Conservation (phyloP, 2,329 filamentous ascomycete genomes). For the Epichloe uncinata region DNA sequence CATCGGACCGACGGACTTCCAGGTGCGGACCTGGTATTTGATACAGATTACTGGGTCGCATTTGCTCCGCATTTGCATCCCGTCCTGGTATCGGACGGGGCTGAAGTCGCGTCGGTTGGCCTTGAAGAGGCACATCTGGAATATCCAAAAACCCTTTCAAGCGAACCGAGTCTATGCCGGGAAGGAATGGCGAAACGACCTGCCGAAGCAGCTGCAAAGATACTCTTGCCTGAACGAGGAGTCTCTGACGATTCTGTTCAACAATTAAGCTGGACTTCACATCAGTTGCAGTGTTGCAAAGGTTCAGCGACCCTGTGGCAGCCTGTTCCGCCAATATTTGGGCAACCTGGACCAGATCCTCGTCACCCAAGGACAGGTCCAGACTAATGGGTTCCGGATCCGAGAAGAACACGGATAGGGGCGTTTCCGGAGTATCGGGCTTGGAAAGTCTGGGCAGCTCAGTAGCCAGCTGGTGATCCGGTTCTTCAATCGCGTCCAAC, state of each 20-base stretch:
- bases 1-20: conserved; percentile 56
- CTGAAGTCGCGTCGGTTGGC: conserved; percentile 38
- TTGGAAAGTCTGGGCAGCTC: conserved; percentile 37
- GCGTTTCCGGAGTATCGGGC: conserved; percentile 33
- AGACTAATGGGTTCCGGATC: conserved; percentile 41
- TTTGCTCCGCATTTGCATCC: conserved; percentile 29
- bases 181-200: conserved; percentile 31
- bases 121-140: conserved; percentile 40
- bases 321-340: conserved; percentile 63
- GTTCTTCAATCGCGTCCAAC: conserved; percentile 30
- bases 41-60: conserved; percentile 41
- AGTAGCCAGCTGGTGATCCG: conserved; percentile 32
- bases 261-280: conserved; percentile 12
- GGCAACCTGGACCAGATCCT: conserved; percentile 52
- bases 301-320: conserved; percentile 34
- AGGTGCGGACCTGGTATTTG: conserved; percentile 56
- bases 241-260: conserved; percentile 25
- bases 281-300: conserved; percentile 14
- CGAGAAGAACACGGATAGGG: conserved; percentile 42
- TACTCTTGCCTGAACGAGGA: conserved; percentile 30
- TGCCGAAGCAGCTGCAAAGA: conserved; percentile 36
- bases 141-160: conserved; percentile 40
- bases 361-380: conserved; percentile 35
- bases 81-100: conserved; percentile 31
- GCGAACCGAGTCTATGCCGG: conserved; percentile 23